Evolutionary conservation across 331 rosid species (phyloP), one percentile per base, ranked within the genome.

Genomic region (Malus hybrid): DNA sequence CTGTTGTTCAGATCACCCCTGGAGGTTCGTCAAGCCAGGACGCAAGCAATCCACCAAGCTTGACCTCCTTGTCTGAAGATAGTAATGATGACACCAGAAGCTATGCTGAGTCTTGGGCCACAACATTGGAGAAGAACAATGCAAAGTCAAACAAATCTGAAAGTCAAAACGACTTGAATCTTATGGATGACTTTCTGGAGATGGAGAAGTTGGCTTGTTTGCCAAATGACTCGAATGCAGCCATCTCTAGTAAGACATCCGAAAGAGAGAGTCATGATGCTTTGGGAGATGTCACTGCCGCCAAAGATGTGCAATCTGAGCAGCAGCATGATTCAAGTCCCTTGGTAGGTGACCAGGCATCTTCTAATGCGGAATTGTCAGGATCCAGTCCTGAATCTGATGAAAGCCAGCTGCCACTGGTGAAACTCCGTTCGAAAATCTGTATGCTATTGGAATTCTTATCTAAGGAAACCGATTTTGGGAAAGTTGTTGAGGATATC

Each of bases 141-240:
- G 96, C 84, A 72, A 87, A 87, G 62, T 77, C 88, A 54, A 85
- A 75, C 83, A 87, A 82, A 80, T 82, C 92, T 33, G 93, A 90
- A 81, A 85, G 83, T 75, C 82, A 85, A 71, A 91, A 73, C 50
- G 88, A 83, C 80, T 88, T 95, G 87, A 96, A 88, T 59, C 96
- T 95, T 65, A 95, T 95, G 99, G 98, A 95, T 67, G 99, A 95
- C 87, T 95, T 95, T 86, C 86, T 95, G 80, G 99, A 95, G 88
- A 96, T 95, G 83, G 99, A 95, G 82, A 95, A 95, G 76, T 82
- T 95, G 85, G 99, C 98, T 65, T 86, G 89, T 84, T 79, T 86
- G 71, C 83, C 97, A 69, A 86, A 86, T 69, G 90, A 87, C 67
- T 89, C 91, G 61, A 88, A 85, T 67, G 81, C 76, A 22, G 82